Base-by-base conservation (phyloP, 1,139 yeast species). In the Spathaspora sp. region DNA sequence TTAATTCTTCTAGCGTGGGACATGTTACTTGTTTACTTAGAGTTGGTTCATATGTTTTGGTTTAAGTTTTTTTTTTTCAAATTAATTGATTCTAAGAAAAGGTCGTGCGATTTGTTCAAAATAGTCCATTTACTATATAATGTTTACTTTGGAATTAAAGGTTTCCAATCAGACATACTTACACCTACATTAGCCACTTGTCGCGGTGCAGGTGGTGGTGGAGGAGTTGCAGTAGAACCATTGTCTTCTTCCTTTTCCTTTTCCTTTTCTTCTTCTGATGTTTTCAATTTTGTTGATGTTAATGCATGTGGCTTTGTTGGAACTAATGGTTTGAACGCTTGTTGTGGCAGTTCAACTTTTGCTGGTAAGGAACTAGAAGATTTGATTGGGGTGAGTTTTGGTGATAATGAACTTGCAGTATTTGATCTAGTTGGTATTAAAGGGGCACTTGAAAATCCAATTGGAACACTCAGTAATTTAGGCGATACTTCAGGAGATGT, bases 81-180 rank as follows among this genome's bases (percentile, higher is more conserved):
- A 10, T n/a, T n/a, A 11, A 11, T 15, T 15, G 17, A 31, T n/a
- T n/a, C n/a, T n/a, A n/a, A n/a, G n/a, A n/a, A 13, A 13, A 31
- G 18, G 36, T 31, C 36, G 36, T 31, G 36, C 10, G 13, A 6
- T 31, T 3, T 13, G 3, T 13, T 7, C 36, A 31, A 31, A 31
- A 31, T 13, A 31, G 36, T 31, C 36, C 7, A 31, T 13, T 11
- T 26, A 26, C 29, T 26, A 26, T 26, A 26, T 31, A 15, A 4
- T 31, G 17, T 20, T 37, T 37, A 37, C 26, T 76, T 77, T 1
- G 84, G 84, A 5, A 76, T 71, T 43, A 80, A 61, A 7, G 85
- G 84, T 47, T 76, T 74, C 85, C 85, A 80, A 39, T 80, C 80
- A 17, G 78, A 68, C 76, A 80, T 66, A n/a, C 67, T 57, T 53